Base-by-base conservation (phyloP, 2,329 filamentous ascomycete species). In the Neonectria coccinea region DNA sequence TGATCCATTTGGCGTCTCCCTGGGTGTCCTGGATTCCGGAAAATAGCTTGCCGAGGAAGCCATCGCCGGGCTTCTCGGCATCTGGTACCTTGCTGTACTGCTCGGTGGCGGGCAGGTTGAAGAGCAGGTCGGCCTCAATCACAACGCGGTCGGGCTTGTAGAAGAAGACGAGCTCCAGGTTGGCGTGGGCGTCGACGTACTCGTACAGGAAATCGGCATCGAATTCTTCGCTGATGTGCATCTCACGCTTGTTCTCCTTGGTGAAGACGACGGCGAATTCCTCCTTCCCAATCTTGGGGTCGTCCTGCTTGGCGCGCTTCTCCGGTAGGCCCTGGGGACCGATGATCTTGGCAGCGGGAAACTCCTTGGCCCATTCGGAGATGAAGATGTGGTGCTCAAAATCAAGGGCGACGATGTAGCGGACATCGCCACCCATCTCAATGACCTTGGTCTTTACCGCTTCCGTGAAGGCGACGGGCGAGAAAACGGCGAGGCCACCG, bases 351-450 rank as follows among this genome's bases (percentile, higher is more conserved):
- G 95, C 94, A 45, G 86, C 78, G 0, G 95, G 94, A 77, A 88
- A 98, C 27, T 88, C 92, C 53, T 86, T 82, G 73, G 92, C 89
- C 95, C 96, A 99, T 53, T 92, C 85, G 0, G 92, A 91, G 58
- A 99, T 78, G 83, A 96, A 97, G 77, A 99, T 93, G 85, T 99
- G 96, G 80, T 99, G 96, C 82, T 99, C 94, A 56, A 92, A 85
- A 78, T 99, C 96, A 1, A 91, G 88, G 1, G 96, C 95, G 27
- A 95, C 84, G 70, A 99, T 90, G 84, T 98, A 98, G 70, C 86
- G 87, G 56, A 97, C 88, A 45, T 88, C 85, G 54, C 90, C 89
- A 66, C 89, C 89, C 61, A 93, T 82, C 36, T 88, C 83, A 59
- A 85, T 81, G 56, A 92, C 82, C 77, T 91, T 89, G 70, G 83